Base-by-base conservation (phyloP, 2,329 filamentous ascomycete species). In the Basipetospora sp. region DNA sequence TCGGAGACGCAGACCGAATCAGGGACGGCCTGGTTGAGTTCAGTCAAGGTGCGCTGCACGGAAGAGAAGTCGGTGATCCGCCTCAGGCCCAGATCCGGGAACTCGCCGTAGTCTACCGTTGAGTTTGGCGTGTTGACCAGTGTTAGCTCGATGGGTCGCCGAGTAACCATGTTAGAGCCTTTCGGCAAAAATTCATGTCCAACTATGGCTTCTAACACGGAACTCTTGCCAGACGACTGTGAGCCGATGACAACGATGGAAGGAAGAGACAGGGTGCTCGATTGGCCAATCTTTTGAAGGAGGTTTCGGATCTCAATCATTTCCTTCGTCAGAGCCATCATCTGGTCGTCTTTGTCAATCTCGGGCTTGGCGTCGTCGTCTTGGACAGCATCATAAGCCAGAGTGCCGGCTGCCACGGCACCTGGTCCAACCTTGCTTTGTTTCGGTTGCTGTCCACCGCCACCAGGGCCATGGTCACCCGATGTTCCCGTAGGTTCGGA, bases 221-320 rank as follows among this genome's bases (percentile, higher is more conserved):
- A 98, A 52, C 88, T 96, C 63, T 98, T 98, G 29, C 90, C 90
- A 0, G 90, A 96, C 1, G 90, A 98, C 55, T 98, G 90, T 2
- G 90, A 98, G 17, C 90, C 90, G 48, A 98, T 94, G 27, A 98
- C 90, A n/a, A 98, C 90, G 41, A 98, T 98, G 0, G 92, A 96
- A 0, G 90, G 90, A 16, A 98, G 63, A 1, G 82, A 88, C 44
- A 98, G 64, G 3, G 83, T 76, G 45, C 80, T 85, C 1, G 87
- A 92, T 62, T 98, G 88, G 25, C 87, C 92, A 33, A 98, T 82
- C 18, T 79, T 84, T 52, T 92, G 82, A 17, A 98, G 67, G 40
- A 98, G 84, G 47, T 79, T 87, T 47, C 92, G 71, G 41, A 98
- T 96, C 63, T 98, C 90, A 51, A 98, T 98, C 90, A 98, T 98